A percentile compares a stretch with the other conserved stretches of the same genome.
Conservation (phyloP, 306 rosid genomes). For the Rubus parviflorus region DNA sequence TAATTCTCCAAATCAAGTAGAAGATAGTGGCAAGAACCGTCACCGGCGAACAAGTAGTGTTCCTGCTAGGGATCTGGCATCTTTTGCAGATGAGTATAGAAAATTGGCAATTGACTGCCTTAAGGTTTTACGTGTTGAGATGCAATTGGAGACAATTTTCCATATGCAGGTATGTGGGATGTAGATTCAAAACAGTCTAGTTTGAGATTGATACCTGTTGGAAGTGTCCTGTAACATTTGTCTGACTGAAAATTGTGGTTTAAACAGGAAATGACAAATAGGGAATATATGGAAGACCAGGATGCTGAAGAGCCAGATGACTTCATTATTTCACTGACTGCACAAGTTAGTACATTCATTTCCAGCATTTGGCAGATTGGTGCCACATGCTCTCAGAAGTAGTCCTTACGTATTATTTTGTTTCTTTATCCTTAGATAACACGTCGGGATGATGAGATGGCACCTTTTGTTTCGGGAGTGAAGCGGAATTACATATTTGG, state of each 20-base stretch:
- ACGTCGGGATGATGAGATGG: constrained; percentile 94
- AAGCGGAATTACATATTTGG: constrained; percentile 94
- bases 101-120: constrained; percentile 93
- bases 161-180: constrained; percentile 84
- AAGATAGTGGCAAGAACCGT: constrained; percentile 39
- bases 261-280: constrained; percentile 84
- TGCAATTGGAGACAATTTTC: constrained; percentile 92
- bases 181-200: not conserved
- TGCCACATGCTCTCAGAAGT: constrained; percentile 18
- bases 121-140: constrained; percentile 90
- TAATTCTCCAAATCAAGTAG: constrained; percentile 57
- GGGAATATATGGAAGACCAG: constrained; percentile 93
- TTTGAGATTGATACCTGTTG: not conserved
- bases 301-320: constrained; percentile 99
- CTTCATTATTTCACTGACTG: constrained; percentile 87
- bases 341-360: constrained; percentile 60
- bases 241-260: constrained; percentile 32
- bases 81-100: constrained; percentile 93
- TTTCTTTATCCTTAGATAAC: constrained; percentile 67
- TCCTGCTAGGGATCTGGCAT: constrained; percentile 64
- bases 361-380: not conserved
- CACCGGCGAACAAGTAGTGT: constrained; percentile 54
- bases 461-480: constrained; percentile 76
- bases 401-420: constrained; percentile 25
- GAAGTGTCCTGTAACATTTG: constrained; percentile 13